These are phyloP conservation scores for Monosporozyma servazzii DNA, from an alignment of 805 yeast genomes.

Conservation along the genomic window DNA sequence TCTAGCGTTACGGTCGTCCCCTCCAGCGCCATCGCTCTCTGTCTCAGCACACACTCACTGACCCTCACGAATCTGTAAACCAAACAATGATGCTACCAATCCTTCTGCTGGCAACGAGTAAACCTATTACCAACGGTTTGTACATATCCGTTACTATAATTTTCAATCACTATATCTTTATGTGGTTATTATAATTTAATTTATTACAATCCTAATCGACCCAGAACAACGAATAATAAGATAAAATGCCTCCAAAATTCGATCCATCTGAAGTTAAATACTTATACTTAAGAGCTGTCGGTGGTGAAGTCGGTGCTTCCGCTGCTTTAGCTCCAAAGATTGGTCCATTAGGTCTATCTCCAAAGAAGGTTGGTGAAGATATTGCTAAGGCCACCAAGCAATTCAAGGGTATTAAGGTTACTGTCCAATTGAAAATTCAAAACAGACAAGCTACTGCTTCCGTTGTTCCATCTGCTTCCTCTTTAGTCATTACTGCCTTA, in stretches of 20 bases:
- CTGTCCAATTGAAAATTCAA: constrained; percentile 97
- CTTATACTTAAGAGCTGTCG: constrained; percentile 99
- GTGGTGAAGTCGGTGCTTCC: constrained; percentile 99
- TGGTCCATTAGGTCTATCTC: constrained; percentile 99
- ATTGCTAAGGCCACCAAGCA: constrained; percentile 99
- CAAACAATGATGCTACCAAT: not conserved
- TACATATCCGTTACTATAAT: not conserved
- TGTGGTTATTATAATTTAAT: not conserved
- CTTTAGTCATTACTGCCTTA: constrained; percentile 96
- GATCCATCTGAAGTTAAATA: constrained; percentile 98
- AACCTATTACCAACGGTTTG: not conserved
- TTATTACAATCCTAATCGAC: not conserved
- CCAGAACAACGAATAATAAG: constrained; percentile 7
- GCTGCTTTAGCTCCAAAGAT: constrained; percentile 99
- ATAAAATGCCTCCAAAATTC: constrained; percentile 91
- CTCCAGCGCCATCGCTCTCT: too few species aligned
- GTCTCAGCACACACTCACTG: not conserved
- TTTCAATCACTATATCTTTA: not conserved
- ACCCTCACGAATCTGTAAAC: not conserved
- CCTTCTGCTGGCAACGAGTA: not conserved
- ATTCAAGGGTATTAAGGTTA: constrained; percentile 98
- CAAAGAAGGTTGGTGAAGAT: constrained; percentile 99
- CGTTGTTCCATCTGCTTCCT: constrained; percentile 98
- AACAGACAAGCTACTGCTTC: constrained; percentile 99
- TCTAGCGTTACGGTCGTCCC: too few species aligned